Evolutionary conservation across 331 rosid genomes (phyloP).

Genomic region (Pyrus hybrid): DNA sequence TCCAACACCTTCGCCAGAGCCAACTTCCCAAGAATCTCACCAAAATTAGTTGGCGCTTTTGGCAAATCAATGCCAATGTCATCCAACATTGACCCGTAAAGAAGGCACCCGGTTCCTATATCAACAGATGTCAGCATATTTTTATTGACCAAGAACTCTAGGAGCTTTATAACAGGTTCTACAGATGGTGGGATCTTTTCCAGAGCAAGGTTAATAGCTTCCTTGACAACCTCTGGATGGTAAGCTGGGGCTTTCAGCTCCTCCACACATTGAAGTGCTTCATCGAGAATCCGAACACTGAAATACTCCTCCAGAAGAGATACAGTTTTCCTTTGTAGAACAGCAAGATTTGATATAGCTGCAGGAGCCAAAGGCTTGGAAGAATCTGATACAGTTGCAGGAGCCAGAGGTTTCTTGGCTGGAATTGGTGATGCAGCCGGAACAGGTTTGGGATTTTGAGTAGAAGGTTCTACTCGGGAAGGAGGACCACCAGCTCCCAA

Average conservation of each 20-base stretch:
- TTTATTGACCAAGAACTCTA: slow-evolving; percentile 43
- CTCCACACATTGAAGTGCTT: slow-evolving; percentile 84
- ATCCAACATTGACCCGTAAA: slow-evolving; percentile 53
- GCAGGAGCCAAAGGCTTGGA: slow-evolving; percentile 43
- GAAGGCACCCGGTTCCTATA: slow-evolving; percentile 74
- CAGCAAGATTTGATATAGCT: slow-evolving; percentile 18
- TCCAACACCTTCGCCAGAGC: slow-evolving; percentile 52
- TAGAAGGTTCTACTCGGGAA: slow-evolving; percentile 8
- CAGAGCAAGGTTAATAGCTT: slow-evolving; percentile 62
- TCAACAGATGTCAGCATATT: slow-evolving; percentile 50
- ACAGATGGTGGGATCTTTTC: slow-evolving; percentile 67
- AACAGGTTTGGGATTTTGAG: slow-evolving; percentile 19
- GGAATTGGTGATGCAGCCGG: slow-evolving; percentile 14
- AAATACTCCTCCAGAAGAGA: slow-evolving; percentile 85
- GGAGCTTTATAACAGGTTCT: slow-evolving; percentile 52
- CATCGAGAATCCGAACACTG: slow-evolving; percentile 48
- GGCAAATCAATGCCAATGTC: slow-evolving; percentile 86
- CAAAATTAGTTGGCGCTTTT: slow-evolving; percentile 73
- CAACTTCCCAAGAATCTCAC: slow-evolving; percentile 67
- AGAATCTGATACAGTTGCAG: slow-evolving; percentile 3
- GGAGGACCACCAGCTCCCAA: slow-evolving; percentile 59
- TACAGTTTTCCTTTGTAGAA: slow-evolving; percentile 36
- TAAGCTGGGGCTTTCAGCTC: slow-evolving; percentile 69
- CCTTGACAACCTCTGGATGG: slow-evolving; percentile 82
- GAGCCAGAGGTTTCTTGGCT: slow-evolving; percentile 31